A percentile compares a stretch with the other conserved stretches of the same genome.
Conservation (phyloP, 2,329 filamentous ascomycete genomes). For the Chrysoporthe cubensis region DNA sequence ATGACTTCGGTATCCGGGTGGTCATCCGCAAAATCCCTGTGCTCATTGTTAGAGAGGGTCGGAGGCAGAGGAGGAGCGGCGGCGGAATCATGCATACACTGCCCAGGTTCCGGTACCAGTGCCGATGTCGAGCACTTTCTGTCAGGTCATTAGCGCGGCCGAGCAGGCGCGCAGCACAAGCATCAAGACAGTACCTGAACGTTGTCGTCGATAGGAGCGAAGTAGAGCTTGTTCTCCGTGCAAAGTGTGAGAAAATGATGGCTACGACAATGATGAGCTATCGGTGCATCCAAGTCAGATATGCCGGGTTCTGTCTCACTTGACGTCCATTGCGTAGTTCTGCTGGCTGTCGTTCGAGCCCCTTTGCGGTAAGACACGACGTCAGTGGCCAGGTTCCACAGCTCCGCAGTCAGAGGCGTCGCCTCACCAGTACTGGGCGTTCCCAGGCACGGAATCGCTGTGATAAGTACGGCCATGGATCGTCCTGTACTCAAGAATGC, state of each 20-base stretch:
- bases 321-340: constrained; percentile 40
- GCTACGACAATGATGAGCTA: constrained; percentile 25
- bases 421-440: constrained; percentile 28
- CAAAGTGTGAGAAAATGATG: constrained; percentile 35
- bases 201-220: constrained; percentile 33
- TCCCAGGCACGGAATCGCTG: constrained; percentile 25
- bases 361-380: constrained; percentile 13
- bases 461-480: constrained; percentile 29
- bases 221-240: constrained; percentile 33
- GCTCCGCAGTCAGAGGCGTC: background rate
- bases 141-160: background rate
- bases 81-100: constrained; percentile 26
- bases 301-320: constrained; percentile 23
- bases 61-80: background rate
- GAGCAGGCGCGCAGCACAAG: too few relatives aligned
- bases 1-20: constrained; percentile 50
- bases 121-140: constrained; percentile 53
- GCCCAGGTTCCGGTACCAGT: constrained; percentile 61
- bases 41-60: background rate
- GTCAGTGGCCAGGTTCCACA: constrained; percentile 3
- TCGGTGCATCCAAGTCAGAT: too few relatives aligned
- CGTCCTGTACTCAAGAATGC: constrained; percentile 27
- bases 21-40: constrained; percentile 52
- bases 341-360: constrained; percentile 39
- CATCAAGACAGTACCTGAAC: constrained; percentile 17